Conservation (phyloP, 2,329 filamentous ascomycete genomes). For the Xylogone sp. region DNA sequence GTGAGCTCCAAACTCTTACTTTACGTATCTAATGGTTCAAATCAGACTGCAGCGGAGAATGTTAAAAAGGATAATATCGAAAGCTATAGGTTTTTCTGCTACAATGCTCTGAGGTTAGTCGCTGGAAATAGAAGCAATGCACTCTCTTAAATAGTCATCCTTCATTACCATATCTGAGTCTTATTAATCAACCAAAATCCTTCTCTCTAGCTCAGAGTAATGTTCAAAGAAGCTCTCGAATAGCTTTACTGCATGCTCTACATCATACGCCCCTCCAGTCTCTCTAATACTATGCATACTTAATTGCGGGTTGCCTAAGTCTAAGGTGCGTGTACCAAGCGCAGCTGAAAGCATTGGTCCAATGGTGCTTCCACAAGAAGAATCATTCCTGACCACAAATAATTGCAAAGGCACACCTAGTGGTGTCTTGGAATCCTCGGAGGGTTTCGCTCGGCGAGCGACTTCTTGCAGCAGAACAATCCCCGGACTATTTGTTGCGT, state of each 20-base stretch:
- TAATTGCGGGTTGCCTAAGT: conserved; percentile 89
- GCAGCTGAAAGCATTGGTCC: conserved; percentile 92
- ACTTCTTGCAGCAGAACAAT: conserved; percentile 90
- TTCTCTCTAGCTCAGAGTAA: conserved; percentile 78
- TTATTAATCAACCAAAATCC: conserved; percentile 73
- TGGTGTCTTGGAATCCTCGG: conserved; percentile 40
- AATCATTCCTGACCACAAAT: conserved; percentile 96
- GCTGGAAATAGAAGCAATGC: no score
- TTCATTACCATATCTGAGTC: neutral
- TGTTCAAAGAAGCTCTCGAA: conserved; percentile 85
- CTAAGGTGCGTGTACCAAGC: conserved; percentile 82
- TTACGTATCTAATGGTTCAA: no score
- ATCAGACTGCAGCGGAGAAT: no score
- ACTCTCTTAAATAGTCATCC: no score
- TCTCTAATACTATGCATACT: conserved; percentile 98
- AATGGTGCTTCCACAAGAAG: conserved; percentile 91
- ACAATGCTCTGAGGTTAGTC: no score
- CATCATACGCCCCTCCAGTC: conserved; percentile 83
- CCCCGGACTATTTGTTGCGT: conserved; percentile 93
- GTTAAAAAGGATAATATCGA: no score
- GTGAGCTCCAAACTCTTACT: no score
- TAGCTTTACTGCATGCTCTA: conserved; percentile 78
- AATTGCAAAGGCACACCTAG: conserved; percentile 84
- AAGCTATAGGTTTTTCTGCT: no score
- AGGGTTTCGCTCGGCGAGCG: conserved; percentile 56